phyloP scores from a whole-genome alignment of 371 early-diverging fungal species.

The Mortierella sp. region DNA sequence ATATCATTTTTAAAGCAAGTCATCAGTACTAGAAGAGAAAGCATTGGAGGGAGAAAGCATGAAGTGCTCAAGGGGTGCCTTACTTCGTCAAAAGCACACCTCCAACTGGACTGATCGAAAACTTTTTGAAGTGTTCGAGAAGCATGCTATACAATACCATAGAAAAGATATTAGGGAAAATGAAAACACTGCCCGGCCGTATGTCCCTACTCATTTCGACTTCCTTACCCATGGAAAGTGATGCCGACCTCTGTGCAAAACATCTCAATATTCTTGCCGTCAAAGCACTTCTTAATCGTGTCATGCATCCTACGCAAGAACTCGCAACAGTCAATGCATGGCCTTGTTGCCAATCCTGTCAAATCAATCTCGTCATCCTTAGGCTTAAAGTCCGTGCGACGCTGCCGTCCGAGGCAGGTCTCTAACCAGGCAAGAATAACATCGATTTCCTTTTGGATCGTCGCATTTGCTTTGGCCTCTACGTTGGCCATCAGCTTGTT shows the following conservation, averaged over 20 bases:
- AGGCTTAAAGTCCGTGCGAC: constrained; percentile 81
- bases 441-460: constrained; percentile 84
- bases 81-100: constrained; percentile 90
- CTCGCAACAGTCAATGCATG: constrained; percentile 79
- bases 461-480: constrained; percentile 80
- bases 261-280: constrained; percentile 82
- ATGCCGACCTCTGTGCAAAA: constrained; percentile 84
- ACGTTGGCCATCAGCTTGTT: constrained; percentile 86
- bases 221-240: constrained; percentile 78
- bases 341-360: constrained; percentile 76
- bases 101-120: constrained; percentile 83
- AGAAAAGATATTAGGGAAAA: too few species aligned
- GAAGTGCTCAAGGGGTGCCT: constrained; percentile 14
- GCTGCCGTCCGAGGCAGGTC: constrained; percentile 72
- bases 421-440: constrained; percentile 70
- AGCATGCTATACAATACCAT: constrained; percentile 69
- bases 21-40: background rate
- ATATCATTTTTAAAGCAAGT: background rate
- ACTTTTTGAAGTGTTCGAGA: constrained; percentile 93
- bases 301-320: constrained; percentile 72
- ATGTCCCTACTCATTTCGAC: too few species aligned
- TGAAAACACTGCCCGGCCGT: too few species aligned
- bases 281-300: constrained; percentile 70
- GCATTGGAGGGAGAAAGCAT: background rate
- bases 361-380: constrained; percentile 83